A percentile compares a stretch with the other conserved stretches of the same genome.
phyloP scores from a whole-genome alignment of 345 rosid genomes.

The Eucalyptus erythrocorys region DNA sequence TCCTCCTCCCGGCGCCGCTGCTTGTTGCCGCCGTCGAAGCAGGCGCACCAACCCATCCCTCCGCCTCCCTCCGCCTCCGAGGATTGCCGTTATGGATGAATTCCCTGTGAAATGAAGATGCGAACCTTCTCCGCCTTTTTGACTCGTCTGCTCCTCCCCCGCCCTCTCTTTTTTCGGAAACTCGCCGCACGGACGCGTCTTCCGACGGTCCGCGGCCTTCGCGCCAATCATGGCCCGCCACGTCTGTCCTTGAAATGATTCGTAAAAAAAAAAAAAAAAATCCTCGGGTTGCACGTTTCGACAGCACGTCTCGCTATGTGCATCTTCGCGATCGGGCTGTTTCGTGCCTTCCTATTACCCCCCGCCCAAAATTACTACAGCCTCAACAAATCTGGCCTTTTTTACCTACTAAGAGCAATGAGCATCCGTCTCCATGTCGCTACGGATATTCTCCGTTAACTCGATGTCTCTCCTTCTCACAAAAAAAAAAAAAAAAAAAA shows the following conservation, averaged over 20 bases:
- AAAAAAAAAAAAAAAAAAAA: too few relatives aligned
- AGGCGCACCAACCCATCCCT: slow-evolving; percentile 58
- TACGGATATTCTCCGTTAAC: not conserved
- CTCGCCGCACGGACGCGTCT: not conserved
- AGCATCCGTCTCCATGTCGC: too few relatives aligned
- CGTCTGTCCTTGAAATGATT: not conserved
- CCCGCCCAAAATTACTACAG: too few relatives aligned
- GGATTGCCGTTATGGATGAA: not conserved
- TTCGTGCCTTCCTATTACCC: too few relatives aligned
- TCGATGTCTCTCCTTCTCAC: too few relatives aligned
- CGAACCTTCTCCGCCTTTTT: not conserved
- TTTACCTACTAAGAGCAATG: not conserved
- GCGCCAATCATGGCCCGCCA: not conserved
- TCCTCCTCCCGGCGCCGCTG: slow-evolving; percentile 60
- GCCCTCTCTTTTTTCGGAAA: not conserved
- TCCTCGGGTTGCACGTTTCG: not conserved
- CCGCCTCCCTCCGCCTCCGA: not conserved
- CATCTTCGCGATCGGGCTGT: not conserved
- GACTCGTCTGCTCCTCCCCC: not conserved
- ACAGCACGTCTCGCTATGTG: not conserved
- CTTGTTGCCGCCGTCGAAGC: slow-evolving; percentile 57
- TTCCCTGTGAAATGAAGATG: not conserved
- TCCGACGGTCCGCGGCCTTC: not conserved
- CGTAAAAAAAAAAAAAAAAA: too few relatives aligned
- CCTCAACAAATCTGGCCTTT: not conserved